Evolutionary conservation across 2,329 filamentous ascomycete genomes (phyloP).

Genomic region (Tolypocladium capitatum): DNA sequence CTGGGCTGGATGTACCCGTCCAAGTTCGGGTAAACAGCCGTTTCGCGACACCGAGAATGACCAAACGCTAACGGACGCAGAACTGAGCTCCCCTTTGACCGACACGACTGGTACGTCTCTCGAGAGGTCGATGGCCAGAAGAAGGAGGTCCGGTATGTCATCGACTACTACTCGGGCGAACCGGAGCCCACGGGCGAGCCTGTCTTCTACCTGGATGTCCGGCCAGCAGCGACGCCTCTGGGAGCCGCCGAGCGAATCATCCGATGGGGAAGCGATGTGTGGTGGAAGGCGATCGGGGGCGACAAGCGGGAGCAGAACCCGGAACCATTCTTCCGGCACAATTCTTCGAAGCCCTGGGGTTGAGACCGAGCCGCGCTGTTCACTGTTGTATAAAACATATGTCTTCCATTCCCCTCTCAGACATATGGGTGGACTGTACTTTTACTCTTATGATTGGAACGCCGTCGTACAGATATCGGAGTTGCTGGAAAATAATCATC

Average conservation of each 20-base stretch:
- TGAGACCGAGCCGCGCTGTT: background rate
- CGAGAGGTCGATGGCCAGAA: conserved; percentile 53
- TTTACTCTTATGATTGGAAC: conserved; percentile 13
- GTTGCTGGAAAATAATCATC: background rate
- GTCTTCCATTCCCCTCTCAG: conserved; percentile 5
- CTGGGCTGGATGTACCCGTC: conserved; percentile 67
- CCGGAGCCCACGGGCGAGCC: conserved; percentile 78
- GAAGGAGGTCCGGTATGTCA: conserved; percentile 82
- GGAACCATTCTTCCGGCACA: conserved; percentile 19
- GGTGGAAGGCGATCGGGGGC: conserved; percentile 78
- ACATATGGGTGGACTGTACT: conserved; percentile 12
- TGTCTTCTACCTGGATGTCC: conserved; percentile 89
- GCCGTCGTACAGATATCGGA: background rate
- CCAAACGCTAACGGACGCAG: conserved; percentile 23
- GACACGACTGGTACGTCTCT: conserved; percentile 93
- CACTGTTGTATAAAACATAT: conserved; percentile 2
- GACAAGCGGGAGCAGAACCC: conserved; percentile 39
- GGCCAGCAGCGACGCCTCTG: conserved; percentile 73
- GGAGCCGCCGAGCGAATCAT: conserved; percentile 71
- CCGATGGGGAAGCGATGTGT: conserved; percentile 84
- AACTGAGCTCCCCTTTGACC: conserved; percentile 79
- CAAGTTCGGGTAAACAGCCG: conserved; percentile 55
- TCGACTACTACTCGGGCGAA: conserved; percentile 86
- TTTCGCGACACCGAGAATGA: background rate
- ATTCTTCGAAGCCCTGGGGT: conserved; percentile 7